Base-by-base conservation (phyloP, 169 alveolate species). In the Plasmodium blacklocki region DNA sequence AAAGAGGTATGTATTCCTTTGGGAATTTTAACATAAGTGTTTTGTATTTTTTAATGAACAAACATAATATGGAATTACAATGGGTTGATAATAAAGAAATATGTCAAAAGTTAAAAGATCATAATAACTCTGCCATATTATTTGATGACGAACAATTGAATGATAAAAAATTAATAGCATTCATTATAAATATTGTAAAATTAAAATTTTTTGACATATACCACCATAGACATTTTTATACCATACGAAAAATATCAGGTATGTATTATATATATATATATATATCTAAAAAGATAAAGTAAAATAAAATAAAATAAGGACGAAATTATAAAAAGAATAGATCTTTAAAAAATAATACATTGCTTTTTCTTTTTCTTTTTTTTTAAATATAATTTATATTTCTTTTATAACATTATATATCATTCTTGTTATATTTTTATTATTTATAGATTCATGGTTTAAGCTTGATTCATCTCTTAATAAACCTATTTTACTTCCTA, bases 211-310 rank as follows among this genome's bases (percentile, higher is more conserved):
- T 83, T 49, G 60, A 83, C 59, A 15, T 83, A 49, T 83, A 83
- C 66, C 72, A 83, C 3, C 91, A 83, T 62, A 71, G 91, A 43
- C 91, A 83, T 71, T 83, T 83, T 83, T 83, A 83, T 39, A 18
- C 91, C 7, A 70, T 83, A 83, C 68, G 91, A 63, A 83, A 83
- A 83, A 83, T 83, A 58, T 67, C 91, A 83, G 91, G 91, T 83
- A 62, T 70, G 45, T 7, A 3, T 64, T 78, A 39, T 39, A 12
- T 6, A 73, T 2, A 14, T 62, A 39, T 39, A 39, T 39, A 5
- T 39, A 39, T 39, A 39, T 39, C 63, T 14, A 62, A 26, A 26
- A 62, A 62, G 15, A 12, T 62, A 62, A 18, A 29, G 63, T n/a
- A 47, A 11, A 18, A 60, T 50, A 29, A 19, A 71, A 64, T 39